Base-by-base conservation (phyloP, 192 early-diverging fungal genomes). In the Mortierella hygrophila region DNA sequence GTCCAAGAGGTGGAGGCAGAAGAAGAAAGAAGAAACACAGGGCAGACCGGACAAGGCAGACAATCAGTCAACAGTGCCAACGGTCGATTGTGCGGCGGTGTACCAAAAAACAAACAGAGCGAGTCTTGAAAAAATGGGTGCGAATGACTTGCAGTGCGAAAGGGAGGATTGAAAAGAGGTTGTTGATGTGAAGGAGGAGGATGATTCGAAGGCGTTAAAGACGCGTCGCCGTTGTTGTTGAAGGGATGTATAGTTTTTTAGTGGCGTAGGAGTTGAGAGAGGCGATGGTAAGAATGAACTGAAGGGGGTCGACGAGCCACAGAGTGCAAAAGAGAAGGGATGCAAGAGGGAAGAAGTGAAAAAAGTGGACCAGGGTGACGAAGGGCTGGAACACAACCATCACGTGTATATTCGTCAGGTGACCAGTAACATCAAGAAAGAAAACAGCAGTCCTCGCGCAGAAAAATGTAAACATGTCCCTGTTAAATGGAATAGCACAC, bases 31-130 rank as follows among this genome's bases (percentile, higher is more conserved):
- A 9, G 23, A n/a, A 8, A 60, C 57, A 29, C n/a, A 26, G 26
- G 29, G n/a, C 26, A 29, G 60, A 32, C 60, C 60, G 26, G 29
- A 65, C 60, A 65, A 65, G 60, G 55, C 21, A 65, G 60, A 65
- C 60, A 65, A 65, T 65, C 60, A 65, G 60, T 65, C 60, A 65
- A 32, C 60, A 65, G 29, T 29, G 60, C 60, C 60, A 65, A 65
- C 60, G 60, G 60, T 65, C 60, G 60, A 65, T 65, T 65, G 60
- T 52, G 60, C 60, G 60, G 60, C 60, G 26, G 29, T 65, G 60
- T 26, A 9, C n/a, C 60, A 26, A 32, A 26, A 6, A 29, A 57
- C 9, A 10, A 26, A 57, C 23, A 57, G 9, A 57, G 55, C n/a
- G n/a, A 57, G 55, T 52, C 49, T 20, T 52, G 49, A 57, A 10